These are phyloP conservation scores for Leccinum fallax DNA, from an alignment of 1,284 basidiomycete species.

Conservation along the genomic window DNA sequence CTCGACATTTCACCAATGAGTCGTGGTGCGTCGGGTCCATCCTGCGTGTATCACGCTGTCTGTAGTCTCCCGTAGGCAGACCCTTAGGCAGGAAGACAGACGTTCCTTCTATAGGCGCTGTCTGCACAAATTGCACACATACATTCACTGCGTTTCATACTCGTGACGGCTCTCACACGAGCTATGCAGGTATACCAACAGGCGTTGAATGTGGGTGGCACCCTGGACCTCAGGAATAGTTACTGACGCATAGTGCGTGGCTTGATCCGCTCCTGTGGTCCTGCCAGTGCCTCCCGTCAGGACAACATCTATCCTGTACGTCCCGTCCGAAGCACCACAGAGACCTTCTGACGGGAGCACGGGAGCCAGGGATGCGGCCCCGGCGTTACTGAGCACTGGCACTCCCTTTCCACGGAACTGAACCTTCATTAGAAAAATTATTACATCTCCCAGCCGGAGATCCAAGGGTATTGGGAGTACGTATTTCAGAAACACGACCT, in stretches of 20 bases:
- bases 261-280: background rate
- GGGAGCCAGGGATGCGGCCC: constrained; percentile 50
- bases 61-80: no score
- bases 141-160: background rate
- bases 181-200: constrained; percentile 2
- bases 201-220: constrained; percentile 9
- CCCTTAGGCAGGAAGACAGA: no score
- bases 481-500: constrained; percentile 48
- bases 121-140: background rate
- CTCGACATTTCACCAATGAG: background rate
- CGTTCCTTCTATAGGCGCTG: background rate
- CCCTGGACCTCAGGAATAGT: constrained; percentile 20
- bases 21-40: background rate
- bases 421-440: constrained; percentile 53
- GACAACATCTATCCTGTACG: constrained; percentile 37
- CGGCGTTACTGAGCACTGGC: constrained; percentile 57
- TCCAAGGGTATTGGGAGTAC: constrained; percentile 51
- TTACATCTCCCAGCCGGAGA: constrained; percentile 50
- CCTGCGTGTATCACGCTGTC: constrained; percentile 6
- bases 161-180: background rate
- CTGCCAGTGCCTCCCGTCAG: constrained; percentile 9
- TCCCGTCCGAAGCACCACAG: background rate
- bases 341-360: background rate
- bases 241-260: constrained; percentile 6
- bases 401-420: constrained; percentile 55